These are phyloP conservation scores for Pezizomycotina sp. DNA, from an alignment of 2,329 filamentous ascomycete genomes.

Conservation along the genomic window DNA sequence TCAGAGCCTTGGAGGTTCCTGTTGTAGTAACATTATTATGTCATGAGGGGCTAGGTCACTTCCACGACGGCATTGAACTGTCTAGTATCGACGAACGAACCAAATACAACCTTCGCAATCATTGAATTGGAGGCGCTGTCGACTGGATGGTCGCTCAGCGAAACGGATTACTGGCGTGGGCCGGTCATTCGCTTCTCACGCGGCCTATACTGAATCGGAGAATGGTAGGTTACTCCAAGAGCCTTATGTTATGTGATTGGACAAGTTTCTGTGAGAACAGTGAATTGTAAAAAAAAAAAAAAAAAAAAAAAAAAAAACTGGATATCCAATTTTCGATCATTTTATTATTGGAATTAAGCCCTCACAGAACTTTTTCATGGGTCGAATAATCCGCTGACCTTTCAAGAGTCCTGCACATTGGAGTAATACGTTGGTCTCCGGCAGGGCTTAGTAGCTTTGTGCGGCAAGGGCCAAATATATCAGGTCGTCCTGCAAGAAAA, in stretches of 20 bases:
- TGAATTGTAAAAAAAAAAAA: not conserved
- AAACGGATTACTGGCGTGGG: constrained; percentile 87
- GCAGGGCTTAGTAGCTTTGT: constrained; percentile 67
- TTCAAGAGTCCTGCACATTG: constrained; percentile 58
- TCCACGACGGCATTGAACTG: constrained; percentile 78
- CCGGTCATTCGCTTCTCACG: constrained; percentile 66
- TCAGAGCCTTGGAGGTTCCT: constrained; percentile 7
- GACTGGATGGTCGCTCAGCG: constrained; percentile 91
- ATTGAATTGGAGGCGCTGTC: constrained; percentile 81
- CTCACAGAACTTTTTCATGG: not conserved
- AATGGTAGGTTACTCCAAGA: constrained; percentile 35
- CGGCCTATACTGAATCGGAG: constrained; percentile 58
- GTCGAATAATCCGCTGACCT: constrained; percentile 28
- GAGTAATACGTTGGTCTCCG: constrained; percentile 79
- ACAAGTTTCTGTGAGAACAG: not conserved
- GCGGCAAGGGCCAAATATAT: constrained; percentile 78
- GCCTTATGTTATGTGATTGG: not conserved
- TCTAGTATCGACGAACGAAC: constrained; percentile 72
- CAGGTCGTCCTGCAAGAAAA: constrained; percentile 63
- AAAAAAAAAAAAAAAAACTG: too few relatives aligned
- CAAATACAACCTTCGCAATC: constrained; percentile 70
- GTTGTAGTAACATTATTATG: not conserved
- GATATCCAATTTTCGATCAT: too few relatives aligned
- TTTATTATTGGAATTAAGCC: constrained; percentile 20
- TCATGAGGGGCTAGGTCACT: constrained; percentile 43